Evolutionary conservation across 2,329 filamentous ascomycete species (phyloP).

Genomic region (Aquanectria penicillioides): DNA sequence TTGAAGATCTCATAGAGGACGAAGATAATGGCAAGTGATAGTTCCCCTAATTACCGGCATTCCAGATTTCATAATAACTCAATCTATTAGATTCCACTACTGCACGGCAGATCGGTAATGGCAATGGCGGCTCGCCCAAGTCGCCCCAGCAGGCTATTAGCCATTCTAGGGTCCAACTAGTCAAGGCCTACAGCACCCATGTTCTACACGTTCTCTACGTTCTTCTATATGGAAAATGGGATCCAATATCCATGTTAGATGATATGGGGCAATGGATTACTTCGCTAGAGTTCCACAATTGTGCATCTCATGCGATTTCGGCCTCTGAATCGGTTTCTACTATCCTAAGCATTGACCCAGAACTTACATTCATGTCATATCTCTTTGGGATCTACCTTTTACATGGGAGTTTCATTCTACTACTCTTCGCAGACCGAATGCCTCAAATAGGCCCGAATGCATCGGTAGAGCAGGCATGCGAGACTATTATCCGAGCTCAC

Average conservation of each 20-base stretch:
- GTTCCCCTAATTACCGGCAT: too few relatives aligned
- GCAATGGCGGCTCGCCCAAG: too few relatives aligned
- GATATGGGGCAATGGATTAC: constrained; percentile 60
- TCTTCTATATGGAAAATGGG: constrained; percentile 60
- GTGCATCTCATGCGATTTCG: constrained; percentile 57
- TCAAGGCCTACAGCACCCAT: constrained; percentile 58
- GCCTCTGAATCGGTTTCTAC: constrained; percentile 57
- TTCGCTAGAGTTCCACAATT: constrained; percentile 55
- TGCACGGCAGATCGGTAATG: too few relatives aligned
- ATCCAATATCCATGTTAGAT: constrained; percentile 60
- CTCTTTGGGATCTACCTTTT: constrained; percentile 63
- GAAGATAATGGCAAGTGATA: too few relatives aligned
- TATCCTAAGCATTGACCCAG: constrained; percentile 59
- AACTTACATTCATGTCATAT: constrained; percentile 63
- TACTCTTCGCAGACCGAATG: constrained; percentile 61
- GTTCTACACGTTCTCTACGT: constrained; percentile 60
- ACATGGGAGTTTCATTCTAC: constrained; percentile 60
- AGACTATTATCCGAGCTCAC: constrained; percentile 60
- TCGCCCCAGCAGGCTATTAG: constrained; percentile 37
- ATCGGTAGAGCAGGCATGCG: constrained; percentile 58
- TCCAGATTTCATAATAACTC: too few relatives aligned
- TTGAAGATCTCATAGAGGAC: neutral
- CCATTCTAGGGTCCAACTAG: too few relatives aligned
- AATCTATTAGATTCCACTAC: too few relatives aligned
- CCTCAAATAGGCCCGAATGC: constrained; percentile 56